Conservation (phyloP, 495 filamentous ascomycete species). For the Hypomontagnella monticulosa region DNA sequence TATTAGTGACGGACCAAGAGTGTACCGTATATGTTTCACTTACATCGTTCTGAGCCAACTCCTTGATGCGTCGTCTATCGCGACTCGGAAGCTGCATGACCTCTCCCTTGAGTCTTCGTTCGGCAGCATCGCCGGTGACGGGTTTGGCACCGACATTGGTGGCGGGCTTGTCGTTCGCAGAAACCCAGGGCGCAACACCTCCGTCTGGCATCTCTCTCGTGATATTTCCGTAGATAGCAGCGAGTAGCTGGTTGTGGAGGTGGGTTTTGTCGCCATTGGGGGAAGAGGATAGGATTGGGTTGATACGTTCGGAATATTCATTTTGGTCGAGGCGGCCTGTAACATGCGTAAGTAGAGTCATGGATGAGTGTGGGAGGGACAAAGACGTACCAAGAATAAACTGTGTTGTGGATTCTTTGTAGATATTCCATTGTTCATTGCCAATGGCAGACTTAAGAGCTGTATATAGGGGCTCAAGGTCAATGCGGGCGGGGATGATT, state of each 20-base stretch:
- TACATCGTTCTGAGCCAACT: constrained; percentile 67
- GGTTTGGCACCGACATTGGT: constrained; percentile 77
- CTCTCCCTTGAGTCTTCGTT: constrained; percentile 89
- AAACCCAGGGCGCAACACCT: constrained; percentile 94
- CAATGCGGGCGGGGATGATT: constrained; percentile 76
- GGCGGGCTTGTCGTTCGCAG: constrained; percentile 92
- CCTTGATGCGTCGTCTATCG: constrained; percentile 88
- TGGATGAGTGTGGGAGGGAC: constrained; percentile 28
- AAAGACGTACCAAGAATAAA: constrained; percentile 80
- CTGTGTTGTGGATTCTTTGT: constrained; percentile 82
- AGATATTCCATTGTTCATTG: constrained; percentile 84
- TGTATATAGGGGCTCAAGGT: constrained; percentile 89
- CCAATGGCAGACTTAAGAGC: constrained; percentile 80
- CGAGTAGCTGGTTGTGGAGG: constrained; percentile 89
- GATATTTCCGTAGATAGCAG: constrained; percentile 86
- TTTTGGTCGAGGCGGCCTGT: constrained; percentile 84
- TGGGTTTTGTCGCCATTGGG: constrained; percentile 76
- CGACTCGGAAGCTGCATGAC: constrained; percentile 90
- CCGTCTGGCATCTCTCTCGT: constrained; percentile 89
- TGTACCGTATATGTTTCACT: constrained; percentile 14
- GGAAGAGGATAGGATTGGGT: constrained; percentile 74
- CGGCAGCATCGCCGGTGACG: constrained; percentile 85
- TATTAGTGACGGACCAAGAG: constrained; percentile 19
- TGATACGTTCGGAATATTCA: constrained; percentile 81
- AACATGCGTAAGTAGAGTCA: constrained; percentile 26